A percentile compares a stretch with the other conserved stretches of the same genome.
phyloP scores from a whole-genome alignment of 192 early-diverging fungal genomes.

The Dissophora globulifera region DNA sequence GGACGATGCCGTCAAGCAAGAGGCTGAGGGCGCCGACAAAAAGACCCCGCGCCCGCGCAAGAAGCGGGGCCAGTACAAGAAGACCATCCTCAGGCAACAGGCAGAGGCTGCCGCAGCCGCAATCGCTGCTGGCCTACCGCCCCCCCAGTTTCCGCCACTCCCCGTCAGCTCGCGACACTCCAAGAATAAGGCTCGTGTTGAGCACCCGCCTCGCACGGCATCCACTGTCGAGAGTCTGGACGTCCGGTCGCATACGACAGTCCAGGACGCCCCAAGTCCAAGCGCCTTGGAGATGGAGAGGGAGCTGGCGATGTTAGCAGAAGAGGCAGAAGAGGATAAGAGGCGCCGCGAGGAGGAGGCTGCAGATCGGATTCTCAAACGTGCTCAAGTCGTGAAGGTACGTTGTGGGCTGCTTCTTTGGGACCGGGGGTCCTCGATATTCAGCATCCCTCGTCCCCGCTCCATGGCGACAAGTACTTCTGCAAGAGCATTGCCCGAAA shows the following conservation, averaged over 20 bases:
- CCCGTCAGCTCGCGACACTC: not conserved
- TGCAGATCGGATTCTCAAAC: conserved; percentile 33
- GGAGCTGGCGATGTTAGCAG: conserved; percentile 45
- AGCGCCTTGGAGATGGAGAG: conserved; percentile 32
- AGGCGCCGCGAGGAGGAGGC: conserved; percentile 41
- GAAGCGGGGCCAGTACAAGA: conserved; percentile 46
- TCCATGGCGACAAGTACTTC: no score
- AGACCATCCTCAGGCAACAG: conserved; percentile 46
- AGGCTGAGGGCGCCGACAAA: not conserved
- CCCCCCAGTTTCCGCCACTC: conserved; percentile 9
- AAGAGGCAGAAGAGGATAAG: conserved; percentile 46
- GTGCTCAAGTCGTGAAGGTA: conserved; percentile 49
- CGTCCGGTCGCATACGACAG: not conserved
- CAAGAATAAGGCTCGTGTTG: conserved; percentile 4
- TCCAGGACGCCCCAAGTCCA: conserved; percentile 2
- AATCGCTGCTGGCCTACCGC: conserved; percentile 25
- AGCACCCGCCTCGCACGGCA: not conserved
- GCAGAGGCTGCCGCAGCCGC: conserved; percentile 35
- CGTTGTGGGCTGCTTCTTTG: not conserved
- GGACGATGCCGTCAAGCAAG: conserved; percentile 17
- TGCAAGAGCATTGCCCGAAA: no score
- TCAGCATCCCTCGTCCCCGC: no score
- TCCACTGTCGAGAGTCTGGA: conserved; percentile 22
- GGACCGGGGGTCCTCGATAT: no score
- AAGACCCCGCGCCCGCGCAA: conserved; percentile 19